Percentiles rank a stretch among this genome's conserved stretches.
These are phyloP conservation scores for Ceriops decandra DNA, from an alignment of 345 rosid species.

Conservation along the genomic window DNA sequence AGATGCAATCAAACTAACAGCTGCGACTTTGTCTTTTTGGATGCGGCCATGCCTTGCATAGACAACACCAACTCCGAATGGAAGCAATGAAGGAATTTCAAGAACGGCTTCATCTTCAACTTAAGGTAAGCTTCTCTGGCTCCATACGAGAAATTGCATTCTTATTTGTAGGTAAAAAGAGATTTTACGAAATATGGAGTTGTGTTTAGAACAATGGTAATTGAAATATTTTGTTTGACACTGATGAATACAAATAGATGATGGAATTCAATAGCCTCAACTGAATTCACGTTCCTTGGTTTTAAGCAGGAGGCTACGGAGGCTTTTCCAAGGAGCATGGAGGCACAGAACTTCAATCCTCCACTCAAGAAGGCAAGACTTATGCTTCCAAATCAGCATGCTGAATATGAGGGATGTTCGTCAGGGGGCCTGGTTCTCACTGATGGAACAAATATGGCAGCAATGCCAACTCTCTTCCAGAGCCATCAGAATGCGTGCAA, in stretches of 20 bases:
- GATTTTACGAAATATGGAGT: neutral
- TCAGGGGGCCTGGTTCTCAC: neutral
- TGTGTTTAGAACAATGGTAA: too few relatives aligned
- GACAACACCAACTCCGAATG: neutral
- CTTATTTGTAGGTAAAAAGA: neutral
- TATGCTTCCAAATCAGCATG: neutral
- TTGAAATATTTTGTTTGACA: too few relatives aligned
- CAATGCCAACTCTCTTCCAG: slow-evolving; percentile 4
- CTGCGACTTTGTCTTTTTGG: slow-evolving; percentile 2
- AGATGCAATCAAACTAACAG: slow-evolving; percentile 7
- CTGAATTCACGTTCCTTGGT: neutral
- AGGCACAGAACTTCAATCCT: slow-evolving; percentile 6
- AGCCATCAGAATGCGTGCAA: slow-evolving; percentile 13
- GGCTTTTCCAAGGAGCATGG: neutral
- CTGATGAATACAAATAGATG: too few relatives aligned
- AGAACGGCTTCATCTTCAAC: slow-evolving; percentile 1
- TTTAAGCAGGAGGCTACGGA: slow-evolving; percentile 9
- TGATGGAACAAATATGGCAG: neutral
- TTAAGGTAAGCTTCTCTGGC: slow-evolving; percentile 16
- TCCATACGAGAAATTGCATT: neutral
- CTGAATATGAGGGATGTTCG: neutral
- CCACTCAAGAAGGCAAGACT: neutral
- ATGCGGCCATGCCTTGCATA: slow-evolving; percentile 5
- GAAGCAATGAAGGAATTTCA: neutral
- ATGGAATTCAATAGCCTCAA: neutral